A percentile compares a stretch with the other conserved stretches of the same genome.
These are phyloP conservation scores for Diaporthe sp. DNA, from an alignment of 2,329 filamentous ascomycete genomes.

Conservation along the genomic window DNA sequence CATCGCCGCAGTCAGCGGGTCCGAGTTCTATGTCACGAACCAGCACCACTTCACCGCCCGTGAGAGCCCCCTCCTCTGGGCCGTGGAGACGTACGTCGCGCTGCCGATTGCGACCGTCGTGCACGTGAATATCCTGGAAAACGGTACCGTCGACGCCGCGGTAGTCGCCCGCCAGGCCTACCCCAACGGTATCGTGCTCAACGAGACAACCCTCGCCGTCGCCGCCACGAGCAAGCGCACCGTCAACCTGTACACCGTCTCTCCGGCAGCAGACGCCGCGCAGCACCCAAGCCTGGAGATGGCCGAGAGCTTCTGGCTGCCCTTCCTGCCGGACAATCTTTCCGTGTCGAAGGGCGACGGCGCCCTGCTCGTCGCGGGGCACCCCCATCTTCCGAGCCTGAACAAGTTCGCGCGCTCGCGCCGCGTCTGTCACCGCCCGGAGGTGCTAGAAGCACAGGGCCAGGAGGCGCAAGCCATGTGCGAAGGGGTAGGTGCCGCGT, in stretches of 20 bases:
- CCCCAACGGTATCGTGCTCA: conserved; percentile 59
- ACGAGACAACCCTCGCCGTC: conserved; percentile 55
- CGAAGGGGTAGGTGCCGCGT: not conserved
- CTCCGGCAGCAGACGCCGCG: not conserved
- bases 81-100: conserved; percentile 53
- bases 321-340: conserved; percentile 59
- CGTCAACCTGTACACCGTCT: conserved; percentile 51
- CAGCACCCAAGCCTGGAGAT: not conserved
- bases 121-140: conserved; percentile 48
- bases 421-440: conserved; percentile 52
- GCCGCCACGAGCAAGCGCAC: conserved; percentile 51
- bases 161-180: conserved; percentile 54
- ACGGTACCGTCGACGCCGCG: conserved; percentile 26
- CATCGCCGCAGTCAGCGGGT: conserved; percentile 51
- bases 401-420: conserved; percentile 51
- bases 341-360: conserved; percentile 47
- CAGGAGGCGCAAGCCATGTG: conserved; percentile 5
- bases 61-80: conserved; percentile 46
- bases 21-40: conserved; percentile 59
- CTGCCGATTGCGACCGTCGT: conserved; percentile 54
- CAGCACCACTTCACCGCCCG: conserved; percentile 53
- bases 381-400: conserved; percentile 54
- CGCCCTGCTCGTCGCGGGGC: conserved; percentile 57
- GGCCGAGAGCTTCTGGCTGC: conserved; percentile 43
- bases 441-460: conserved; percentile 40